Evolutionary conservation across 2,329 filamentous ascomycete genomes (phyloP).

Genomic region (Aureobasidium subglaciale): DNA sequence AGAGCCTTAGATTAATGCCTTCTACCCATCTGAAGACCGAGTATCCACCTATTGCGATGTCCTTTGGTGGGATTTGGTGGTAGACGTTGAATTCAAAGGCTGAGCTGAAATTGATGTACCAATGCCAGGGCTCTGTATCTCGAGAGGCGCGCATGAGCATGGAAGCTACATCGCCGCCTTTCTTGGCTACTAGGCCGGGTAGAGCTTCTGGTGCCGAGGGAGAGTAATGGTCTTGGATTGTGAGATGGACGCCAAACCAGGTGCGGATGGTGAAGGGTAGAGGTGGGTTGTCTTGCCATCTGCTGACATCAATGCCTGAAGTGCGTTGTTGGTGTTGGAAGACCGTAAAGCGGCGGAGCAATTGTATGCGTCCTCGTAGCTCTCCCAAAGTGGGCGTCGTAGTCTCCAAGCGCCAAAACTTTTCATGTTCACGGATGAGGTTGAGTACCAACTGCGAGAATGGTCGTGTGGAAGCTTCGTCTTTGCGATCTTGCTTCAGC

Average conservation of each 20-base stretch:
- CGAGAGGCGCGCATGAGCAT: conserved; percentile 32
- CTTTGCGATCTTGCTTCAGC: conserved; percentile 29
- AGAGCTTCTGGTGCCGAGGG: conserved; percentile 34
- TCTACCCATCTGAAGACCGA: conserved; percentile 36
- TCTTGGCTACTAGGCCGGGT: conserved; percentile 33
- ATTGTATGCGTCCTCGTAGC: conserved; percentile 29
- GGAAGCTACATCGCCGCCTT: conserved; percentile 32
- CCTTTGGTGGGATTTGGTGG: conserved; percentile 28
- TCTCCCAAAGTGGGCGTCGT: conserved; percentile 29
- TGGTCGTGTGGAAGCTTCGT: conserved; percentile 25
- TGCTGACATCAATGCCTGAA: conserved; percentile 28
- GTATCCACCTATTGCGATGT: conserved; percentile 40
- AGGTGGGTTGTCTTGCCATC: conserved; percentile 30
- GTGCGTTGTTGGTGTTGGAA: conserved; percentile 18
- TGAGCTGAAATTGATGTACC: conserved; percentile 41
- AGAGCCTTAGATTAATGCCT: conserved; percentile 37
- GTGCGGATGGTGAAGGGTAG: conserved; percentile 33
- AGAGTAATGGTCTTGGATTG: conserved; percentile 44
- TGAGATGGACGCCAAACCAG: conserved; percentile 31
- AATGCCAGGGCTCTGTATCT: conserved; percentile 24
- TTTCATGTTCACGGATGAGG: conserved; percentile 21
- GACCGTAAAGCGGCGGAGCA: conserved; percentile 28
- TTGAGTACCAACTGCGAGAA: conserved; percentile 35
- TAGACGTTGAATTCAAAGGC: conserved; percentile 37
- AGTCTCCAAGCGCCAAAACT: conserved; percentile 28